These are phyloP conservation scores for Nitzschia inconspicua DNA, from an alignment of 108 stramenopile species.

Conservation along the genomic window DNA sequence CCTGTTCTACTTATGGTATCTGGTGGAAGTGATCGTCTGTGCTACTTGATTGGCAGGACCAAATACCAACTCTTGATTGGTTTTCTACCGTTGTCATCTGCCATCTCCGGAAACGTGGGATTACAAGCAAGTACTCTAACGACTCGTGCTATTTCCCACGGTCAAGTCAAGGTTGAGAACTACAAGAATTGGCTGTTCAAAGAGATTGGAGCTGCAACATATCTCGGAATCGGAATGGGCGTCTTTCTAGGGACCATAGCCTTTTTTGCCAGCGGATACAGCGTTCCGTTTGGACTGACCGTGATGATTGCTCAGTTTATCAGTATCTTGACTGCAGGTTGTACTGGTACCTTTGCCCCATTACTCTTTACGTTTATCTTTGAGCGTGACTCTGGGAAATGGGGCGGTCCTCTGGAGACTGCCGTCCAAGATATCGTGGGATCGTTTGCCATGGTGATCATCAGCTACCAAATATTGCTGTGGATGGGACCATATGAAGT, in stretches of 20 bases:
- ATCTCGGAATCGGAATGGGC: slow-evolving; percentile 51
- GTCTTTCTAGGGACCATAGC: slow-evolving; percentile 35
- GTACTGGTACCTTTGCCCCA: slow-evolving; percentile 62
- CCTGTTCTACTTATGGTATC: slow-evolving; percentile 60
- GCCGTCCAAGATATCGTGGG: slow-evolving; percentile 70
- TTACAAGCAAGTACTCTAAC: slow-evolving; percentile 66
- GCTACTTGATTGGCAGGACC: slow-evolving; percentile 46
- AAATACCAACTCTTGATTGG: slow-evolving; percentile 53
- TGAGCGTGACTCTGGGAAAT: slow-evolving; percentile 49
- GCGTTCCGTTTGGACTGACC: slow-evolving; percentile 43
- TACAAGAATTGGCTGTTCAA: slow-evolving; percentile 45
- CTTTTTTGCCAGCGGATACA: slow-evolving; percentile 41
- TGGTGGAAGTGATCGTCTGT: slow-evolving; percentile 55
- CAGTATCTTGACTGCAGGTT: slow-evolving; percentile 50
- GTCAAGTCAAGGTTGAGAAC: slow-evolving; percentile 34
- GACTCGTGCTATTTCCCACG: slow-evolving; percentile 50
- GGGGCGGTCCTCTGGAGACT: slow-evolving; percentile 63
- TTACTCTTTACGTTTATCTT: slow-evolving; percentile 56
- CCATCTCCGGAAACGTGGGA: slow-evolving; percentile 69
- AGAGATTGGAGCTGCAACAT: slow-evolving; percentile 52
- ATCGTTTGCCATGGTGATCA: slow-evolving; percentile 59
- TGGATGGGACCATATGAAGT: slow-evolving; percentile 45
- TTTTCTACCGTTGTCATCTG: slow-evolving; percentile 51
- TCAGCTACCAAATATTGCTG: slow-evolving; percentile 46
- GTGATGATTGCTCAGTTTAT: slow-evolving; percentile 55